A percentile compares a stretch with the other conserved stretches of the same genome.
phyloP scores from a whole-genome alignment of 345 rosid species.

The Psidium guajava region DNA sequence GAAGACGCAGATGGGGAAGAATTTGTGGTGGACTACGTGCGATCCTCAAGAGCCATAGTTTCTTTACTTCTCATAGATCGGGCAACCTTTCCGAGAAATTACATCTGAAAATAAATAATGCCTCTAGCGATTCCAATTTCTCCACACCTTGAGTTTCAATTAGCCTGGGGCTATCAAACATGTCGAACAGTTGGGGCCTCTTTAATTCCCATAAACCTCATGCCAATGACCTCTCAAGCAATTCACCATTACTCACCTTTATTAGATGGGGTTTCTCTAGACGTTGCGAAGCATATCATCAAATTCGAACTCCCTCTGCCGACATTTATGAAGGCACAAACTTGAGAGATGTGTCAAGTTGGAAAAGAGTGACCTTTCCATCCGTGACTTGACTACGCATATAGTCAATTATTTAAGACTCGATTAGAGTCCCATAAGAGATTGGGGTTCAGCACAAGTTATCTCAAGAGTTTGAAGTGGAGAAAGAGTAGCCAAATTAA shows the following conservation, averaged over 20 bases:
- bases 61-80: background rate
- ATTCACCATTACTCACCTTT: accelerated
- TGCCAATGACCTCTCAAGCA: background rate
- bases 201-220: background rate
- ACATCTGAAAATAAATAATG: accelerated
- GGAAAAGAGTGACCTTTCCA: too few species aligned
- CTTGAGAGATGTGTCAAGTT: too few species aligned
- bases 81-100: accelerated
- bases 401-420: background rate
- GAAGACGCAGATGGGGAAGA: background rate
- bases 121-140: background rate
- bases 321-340: too few species aligned
- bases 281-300: background rate
- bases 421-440: accelerated
- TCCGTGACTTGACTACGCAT: background rate
- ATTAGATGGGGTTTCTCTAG: accelerated
- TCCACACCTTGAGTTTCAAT: background rate
- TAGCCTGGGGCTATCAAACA: accelerated
- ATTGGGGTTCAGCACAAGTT: background rate
- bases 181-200: accelerated
- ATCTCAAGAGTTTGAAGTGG: accelerated
- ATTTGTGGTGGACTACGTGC: background rate
- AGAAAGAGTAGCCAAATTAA: background rate
- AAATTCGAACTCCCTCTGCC: background rate
- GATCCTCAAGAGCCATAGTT: accelerated